Evolutionary conservation across 345 rosid genomes (phyloP), one percentile per base, ranked within the genome.

Genomic region (Eutrema yunnanense): DNA sequence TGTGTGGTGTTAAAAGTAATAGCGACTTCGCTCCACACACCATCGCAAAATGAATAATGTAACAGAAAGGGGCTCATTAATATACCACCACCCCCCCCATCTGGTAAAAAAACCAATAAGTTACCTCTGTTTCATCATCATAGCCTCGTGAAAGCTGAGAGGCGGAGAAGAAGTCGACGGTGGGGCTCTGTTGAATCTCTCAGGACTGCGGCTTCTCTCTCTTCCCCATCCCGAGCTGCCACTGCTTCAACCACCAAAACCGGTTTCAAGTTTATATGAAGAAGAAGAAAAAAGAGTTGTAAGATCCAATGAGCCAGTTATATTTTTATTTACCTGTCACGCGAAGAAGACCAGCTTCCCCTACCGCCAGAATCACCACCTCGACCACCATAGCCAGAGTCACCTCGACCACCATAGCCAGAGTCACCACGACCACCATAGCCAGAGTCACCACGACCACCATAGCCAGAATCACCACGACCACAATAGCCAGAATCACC

Each of bases 191-290:
- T 30, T 75, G 74, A 75, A 75, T 40, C 79, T 81, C 55, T 82
- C 88, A 0, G 96, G 90, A 71, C 97, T 90, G 13, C 84, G 78
- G 79, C 84, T 84, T 29, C 79, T 81, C 36, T 81, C 86, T 47
- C 81, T 69, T 68, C 80, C 79, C 83, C 79, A 67, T 13, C 84
- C 82, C n/a, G 84, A 80, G 56, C 84, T 78, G n/a, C 62, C 73
- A 72, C 84, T 86, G 54, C 65, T 62, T 62, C 69, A 37, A 43
- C 30, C 74, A 69, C 74, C 57, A 68, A n/a, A 46, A 26, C 43
- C 22, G 1, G 8, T 8, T 33, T 72, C 27, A 11, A 52, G 16
- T 72, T 58, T 32, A 6, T 5, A 27, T 51, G 14, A 14, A 32
- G 6, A 29, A 11, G 43, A 8, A 22, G 0, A 6, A 29, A 32